Evolutionary conservation across 768 basidiomycete species (phyloP).

Genomic region (Mycena vulgaris): DNA sequence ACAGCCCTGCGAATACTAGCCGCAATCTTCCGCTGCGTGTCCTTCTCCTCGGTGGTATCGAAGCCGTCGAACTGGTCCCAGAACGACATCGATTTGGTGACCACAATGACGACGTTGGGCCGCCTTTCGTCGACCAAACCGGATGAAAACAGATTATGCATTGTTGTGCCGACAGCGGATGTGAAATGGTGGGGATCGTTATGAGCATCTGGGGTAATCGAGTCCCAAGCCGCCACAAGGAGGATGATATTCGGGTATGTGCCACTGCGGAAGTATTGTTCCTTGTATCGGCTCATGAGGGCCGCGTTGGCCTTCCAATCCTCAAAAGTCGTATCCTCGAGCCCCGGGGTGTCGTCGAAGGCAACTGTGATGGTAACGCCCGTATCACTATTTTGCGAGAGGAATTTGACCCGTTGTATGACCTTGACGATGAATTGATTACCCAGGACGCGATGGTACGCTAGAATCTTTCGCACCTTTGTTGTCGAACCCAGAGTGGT

Average conservation of each 20-base stretch:
- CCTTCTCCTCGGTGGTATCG: constrained; percentile 1
- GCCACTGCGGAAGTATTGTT: neutral
- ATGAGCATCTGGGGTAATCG: constrained; percentile 8
- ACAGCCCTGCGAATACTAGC: constrained; percentile 6
- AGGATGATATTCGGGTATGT: constrained; percentile 14
- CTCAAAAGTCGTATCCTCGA: neutral
- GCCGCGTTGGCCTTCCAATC: neutral
- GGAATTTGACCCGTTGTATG: constrained; percentile 19
- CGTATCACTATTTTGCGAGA: neutral
- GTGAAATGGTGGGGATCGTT: constrained; percentile 1
- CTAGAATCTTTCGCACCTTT: neutral
- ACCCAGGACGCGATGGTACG: neutral
- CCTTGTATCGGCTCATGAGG: constrained; percentile 4
- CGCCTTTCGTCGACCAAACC: neutral
- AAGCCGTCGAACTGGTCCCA: constrained; percentile 6
- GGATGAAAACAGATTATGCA: neutral
- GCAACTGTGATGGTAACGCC: neutral
- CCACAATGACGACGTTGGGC: neutral
- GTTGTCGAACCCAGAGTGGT: constrained; percentile 9
- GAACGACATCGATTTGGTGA: constrained; percentile 16
- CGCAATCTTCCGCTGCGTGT: constrained; percentile 14
- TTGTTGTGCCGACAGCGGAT: constrained; percentile 9
- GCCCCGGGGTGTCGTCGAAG: constrained; percentile 16
- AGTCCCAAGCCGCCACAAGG: constrained; percentile 3
- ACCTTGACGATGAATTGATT: neutral